Conservation (phyloP, 148 eudicot species). For the Camellia lanceoleosa region DNA sequence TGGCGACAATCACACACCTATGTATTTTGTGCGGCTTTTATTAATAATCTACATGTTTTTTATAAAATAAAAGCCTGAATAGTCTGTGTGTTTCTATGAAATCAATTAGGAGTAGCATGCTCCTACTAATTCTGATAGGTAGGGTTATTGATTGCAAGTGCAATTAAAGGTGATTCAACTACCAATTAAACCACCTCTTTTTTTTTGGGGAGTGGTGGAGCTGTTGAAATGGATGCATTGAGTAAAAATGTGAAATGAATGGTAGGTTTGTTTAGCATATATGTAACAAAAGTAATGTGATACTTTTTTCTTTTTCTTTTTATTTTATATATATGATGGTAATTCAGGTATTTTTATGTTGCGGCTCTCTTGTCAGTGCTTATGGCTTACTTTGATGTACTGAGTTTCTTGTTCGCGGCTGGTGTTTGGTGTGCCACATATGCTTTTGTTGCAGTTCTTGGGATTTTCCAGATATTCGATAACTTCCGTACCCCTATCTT, state of each 20-base stretch:
- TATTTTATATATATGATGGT: background rate
- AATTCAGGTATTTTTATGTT: slow-evolving; percentile 28
- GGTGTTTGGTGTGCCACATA: slow-evolving; percentile 40
- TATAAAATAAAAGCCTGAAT: too few species aligned
- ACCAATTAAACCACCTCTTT: background rate
- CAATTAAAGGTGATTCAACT: background rate
- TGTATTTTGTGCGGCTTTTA: too few species aligned
- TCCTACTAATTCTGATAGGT: too few species aligned
- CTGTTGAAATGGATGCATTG: too few species aligned
- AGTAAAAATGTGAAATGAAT: too few species aligned
- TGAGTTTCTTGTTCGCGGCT: slow-evolving; percentile 30
- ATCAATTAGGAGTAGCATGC: too few species aligned
- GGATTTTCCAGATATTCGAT: slow-evolving; percentile 24
- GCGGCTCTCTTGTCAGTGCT: slow-evolving; percentile 17
- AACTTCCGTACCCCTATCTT: slow-evolving; percentile 10
- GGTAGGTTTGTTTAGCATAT: background rate
- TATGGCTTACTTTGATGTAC: slow-evolving; percentile 33
- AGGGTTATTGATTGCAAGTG: background rate
- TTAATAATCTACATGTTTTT: too few species aligned
- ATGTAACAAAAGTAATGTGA: background rate
- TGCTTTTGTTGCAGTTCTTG: slow-evolving; percentile 36
- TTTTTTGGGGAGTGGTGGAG: too few species aligned
- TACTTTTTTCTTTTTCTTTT: background rate
- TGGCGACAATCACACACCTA: too few species aligned
- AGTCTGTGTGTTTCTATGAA: too few species aligned